These are phyloP conservation scores for Botrytis medusae DNA, from an alignment of 2,329 filamentous ascomycete species.

Conservation along the genomic window DNA sequence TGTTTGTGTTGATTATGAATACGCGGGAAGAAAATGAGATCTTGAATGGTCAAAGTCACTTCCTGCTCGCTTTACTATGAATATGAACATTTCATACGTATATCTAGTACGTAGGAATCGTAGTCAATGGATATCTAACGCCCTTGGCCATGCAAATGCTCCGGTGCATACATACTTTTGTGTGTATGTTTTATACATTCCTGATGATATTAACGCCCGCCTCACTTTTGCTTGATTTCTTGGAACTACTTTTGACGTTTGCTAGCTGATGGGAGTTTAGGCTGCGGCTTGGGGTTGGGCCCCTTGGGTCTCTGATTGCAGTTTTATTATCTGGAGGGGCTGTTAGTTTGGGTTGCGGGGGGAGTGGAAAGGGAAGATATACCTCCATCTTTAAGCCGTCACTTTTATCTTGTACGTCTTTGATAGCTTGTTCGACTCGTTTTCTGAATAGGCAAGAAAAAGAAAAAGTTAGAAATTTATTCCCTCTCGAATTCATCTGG, in stretches of 20 bases:
- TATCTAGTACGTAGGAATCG: neutral
- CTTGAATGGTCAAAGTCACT: neutral
- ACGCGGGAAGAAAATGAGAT: neutral
- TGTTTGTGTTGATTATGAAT: neutral
- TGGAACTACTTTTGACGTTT: neutral
- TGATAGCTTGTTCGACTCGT: conserved; percentile 65
- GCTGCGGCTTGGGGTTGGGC: conserved; percentile 6
- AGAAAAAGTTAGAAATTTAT: neutral
- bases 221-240: neutral
- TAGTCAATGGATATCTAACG: conserved; percentile 5
- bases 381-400: conserved; percentile 67
- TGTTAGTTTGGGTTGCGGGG: neutral
- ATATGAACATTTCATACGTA: neutral
- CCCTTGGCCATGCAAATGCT: conserved; percentile 8
- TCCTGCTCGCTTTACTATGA: neutral
- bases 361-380: conserved; percentile 32
- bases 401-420: conserved; percentile 61
- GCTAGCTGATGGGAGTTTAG: neutral
- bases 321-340: conserved; percentile 16
- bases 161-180: conserved; percentile 5
- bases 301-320: conserved; percentile 18
- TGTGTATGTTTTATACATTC: neutral
- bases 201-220: conserved; percentile 10
- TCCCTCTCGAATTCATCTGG: neutral
- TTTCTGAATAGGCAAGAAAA: conserved; percentile 48